A percentile compares a stretch with the other conserved stretches of the same genome.
phyloP scores from a whole-genome alignment of 768 basidiomycete genomes.

The Russula olivacea region DNA sequence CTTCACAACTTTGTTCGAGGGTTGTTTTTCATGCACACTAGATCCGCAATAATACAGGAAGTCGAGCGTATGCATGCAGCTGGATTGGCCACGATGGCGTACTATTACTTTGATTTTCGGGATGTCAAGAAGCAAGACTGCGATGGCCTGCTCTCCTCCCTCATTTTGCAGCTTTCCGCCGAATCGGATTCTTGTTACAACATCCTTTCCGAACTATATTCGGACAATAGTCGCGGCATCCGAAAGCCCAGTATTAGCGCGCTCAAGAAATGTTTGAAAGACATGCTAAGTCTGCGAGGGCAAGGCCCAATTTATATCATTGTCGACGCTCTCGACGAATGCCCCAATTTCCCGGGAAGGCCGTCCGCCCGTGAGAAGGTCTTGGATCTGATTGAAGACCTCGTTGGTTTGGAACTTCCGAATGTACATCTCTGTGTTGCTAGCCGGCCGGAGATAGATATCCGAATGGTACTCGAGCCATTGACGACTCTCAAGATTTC shows the following conservation, averaged over 20 bases:
- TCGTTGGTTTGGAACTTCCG: not conserved
- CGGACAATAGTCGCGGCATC: not conserved
- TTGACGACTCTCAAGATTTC: not conserved
- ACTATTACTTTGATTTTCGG: slow-evolving; percentile 5
- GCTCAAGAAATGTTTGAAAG: not conserved
- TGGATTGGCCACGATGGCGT: not conserved
- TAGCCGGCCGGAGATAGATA: slow-evolving; percentile 8
- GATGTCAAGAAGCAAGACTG: not conserved
- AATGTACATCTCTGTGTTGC: not conserved
- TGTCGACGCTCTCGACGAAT: slow-evolving; percentile 13
- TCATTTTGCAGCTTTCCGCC: not conserved
- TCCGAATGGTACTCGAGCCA: not conserved
- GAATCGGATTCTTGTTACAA: not conserved
- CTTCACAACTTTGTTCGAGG: fast-evolving
- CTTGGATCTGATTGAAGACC: not conserved
- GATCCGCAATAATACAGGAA: slow-evolving; percentile 3
- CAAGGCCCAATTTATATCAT: not conserved
- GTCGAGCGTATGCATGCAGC: not conserved
- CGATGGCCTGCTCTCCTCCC: not conserved
- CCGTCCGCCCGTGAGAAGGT: not conserved
- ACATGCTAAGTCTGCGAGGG: not conserved
- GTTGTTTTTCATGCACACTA: not conserved
- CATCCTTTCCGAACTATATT: not conserved
- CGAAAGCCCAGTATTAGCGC: not conserved
- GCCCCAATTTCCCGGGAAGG: not conserved